Evolutionary conservation across 1,284 basidiomycete species (phyloP).

Genomic region (Tremellales sp.): DNA sequence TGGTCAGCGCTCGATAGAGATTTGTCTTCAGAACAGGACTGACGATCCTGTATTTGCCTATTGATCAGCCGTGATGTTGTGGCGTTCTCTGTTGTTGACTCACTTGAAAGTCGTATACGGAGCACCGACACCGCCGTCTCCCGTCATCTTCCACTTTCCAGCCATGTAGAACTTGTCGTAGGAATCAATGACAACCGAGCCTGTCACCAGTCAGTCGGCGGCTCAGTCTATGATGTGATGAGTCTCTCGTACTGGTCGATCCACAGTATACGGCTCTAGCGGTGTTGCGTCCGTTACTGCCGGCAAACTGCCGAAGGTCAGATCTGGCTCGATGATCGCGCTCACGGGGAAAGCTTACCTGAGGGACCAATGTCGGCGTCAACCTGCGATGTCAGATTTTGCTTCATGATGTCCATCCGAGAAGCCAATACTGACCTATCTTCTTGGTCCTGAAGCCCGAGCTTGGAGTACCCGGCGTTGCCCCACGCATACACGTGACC

Average conservation of each 20-base stretch:
- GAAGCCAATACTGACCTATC: constrained; percentile 49
- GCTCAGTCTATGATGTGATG: background rate
- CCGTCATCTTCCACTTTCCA: constrained; percentile 81
- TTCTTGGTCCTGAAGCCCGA: constrained; percentile 68
- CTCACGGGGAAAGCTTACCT: constrained; percentile 49
- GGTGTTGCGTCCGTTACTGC: constrained; percentile 60
- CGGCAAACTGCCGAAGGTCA: constrained; percentile 68
- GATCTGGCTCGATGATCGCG: constrained; percentile 1
- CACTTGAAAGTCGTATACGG: constrained; percentile 69
- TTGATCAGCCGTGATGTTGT: constrained; percentile 3
- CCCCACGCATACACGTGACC: constrained; percentile 79
- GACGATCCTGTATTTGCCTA: constrained; percentile 68
- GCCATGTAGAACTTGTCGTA: constrained; percentile 63
- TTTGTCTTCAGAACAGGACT: constrained; percentile 47
- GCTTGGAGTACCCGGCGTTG: constrained; percentile 47
- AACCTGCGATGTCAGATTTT: constrained; percentile 40
- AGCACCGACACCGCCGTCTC: constrained; percentile 65
- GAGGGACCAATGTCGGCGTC: constrained; percentile 69
- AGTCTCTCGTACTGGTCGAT: constrained; percentile 56
- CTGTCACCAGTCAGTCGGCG: constrained; percentile 16
- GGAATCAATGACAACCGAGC: constrained; percentile 74
- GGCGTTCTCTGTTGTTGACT: background rate
- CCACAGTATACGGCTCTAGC: constrained; percentile 70
- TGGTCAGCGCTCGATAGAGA: constrained; percentile 7
- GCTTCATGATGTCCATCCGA: too few species aligned